phyloP scores from a whole-genome alignment of 2,329 filamentous ascomycete genomes.

The Aspergillus brasiliensis region DNA sequence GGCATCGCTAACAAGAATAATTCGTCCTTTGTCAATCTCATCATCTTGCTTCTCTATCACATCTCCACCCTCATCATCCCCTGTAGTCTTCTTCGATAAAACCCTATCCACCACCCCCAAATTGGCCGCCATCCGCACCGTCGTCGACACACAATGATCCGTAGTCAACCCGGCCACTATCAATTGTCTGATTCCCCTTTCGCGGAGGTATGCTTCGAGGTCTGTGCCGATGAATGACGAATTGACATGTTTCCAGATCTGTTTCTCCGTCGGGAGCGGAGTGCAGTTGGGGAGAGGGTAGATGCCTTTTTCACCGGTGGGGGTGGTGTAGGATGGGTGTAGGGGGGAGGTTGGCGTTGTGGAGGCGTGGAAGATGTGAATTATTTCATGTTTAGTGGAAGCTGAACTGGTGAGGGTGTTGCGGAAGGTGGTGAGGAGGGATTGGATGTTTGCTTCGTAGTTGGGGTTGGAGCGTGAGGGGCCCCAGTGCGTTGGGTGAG shows the following conservation, averaged over 20 bases:
- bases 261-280: constrained; percentile 34
- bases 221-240: constrained; percentile 51
- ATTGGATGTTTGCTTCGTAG: constrained; percentile 48
- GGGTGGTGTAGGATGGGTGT: constrained; percentile 32
- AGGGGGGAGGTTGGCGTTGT: constrained; percentile 37
- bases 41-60: constrained; percentile 21
- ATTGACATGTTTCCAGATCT: constrained; percentile 51
- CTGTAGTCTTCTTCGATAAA: constrained; percentile 15
- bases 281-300: constrained; percentile 31
- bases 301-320: constrained; percentile 30
- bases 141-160: constrained; percentile 55
- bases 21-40: constrained; percentile 25
- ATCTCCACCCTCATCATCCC: constrained; percentile 18
- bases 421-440: constrained; percentile 42
- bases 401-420: constrained; percentile 23
- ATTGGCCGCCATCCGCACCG: constrained; percentile 52
- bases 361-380: constrained; percentile 52
- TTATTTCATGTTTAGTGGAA: constrained; percentile 36
- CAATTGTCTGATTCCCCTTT: constrained; percentile 39
- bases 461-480: constrained; percentile 46
- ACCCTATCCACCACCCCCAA: constrained; percentile 43
- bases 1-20: constrained; percentile 50
- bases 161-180: constrained; percentile 50
- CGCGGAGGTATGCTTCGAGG: constrained; percentile 42
- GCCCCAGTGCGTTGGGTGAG: constrained; percentile 44